Percentiles rank a stretch among this genome's conserved stretches.
These are phyloP conservation scores for Didymella glomerata DNA, from an alignment of 2,329 filamentous ascomycete species.

Conservation along the genomic window DNA sequence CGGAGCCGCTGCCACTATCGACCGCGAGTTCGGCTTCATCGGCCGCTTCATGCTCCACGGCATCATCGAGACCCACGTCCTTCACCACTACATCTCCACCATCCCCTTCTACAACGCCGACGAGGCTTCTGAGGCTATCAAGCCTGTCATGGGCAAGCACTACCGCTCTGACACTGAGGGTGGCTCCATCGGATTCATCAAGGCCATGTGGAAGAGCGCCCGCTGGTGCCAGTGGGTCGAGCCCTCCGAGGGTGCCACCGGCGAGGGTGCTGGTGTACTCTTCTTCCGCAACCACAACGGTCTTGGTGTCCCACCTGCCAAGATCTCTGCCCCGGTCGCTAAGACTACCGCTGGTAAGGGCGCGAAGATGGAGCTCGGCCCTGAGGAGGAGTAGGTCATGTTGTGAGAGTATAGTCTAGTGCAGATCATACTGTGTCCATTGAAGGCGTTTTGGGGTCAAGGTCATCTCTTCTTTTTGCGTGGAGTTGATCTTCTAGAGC, in stretches of 20 bases:
- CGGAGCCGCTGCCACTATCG: slow-evolving; percentile 93
- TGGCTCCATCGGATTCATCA: slow-evolving; percentile 81
- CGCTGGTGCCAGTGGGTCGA: slow-evolving; percentile 98
- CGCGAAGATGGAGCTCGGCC: slow-evolving; percentile 48
- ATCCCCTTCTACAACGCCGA: slow-evolving; percentile 98
- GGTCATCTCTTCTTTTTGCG: slow-evolving; percentile 22
- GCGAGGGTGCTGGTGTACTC: slow-evolving; percentile 81
- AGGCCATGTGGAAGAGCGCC: slow-evolving; percentile 79
- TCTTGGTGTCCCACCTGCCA: slow-evolving; percentile 69
- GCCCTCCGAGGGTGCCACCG: slow-evolving; percentile 81
- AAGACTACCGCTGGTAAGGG: slow-evolving; percentile 43
- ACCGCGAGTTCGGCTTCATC: slow-evolving; percentile 96
- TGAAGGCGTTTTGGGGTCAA: slow-evolving; percentile 34
- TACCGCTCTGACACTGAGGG: slow-evolving; percentile 84
- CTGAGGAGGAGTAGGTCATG: slow-evolving; percentile 41
- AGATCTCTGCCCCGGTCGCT: slow-evolving; percentile 47
- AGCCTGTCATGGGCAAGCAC: slow-evolving; percentile 92
- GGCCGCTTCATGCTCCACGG: slow-evolving; percentile 90
- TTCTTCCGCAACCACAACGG: slow-evolving; percentile 98
- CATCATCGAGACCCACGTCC: slow-evolving; percentile 96
- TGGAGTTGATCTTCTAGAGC: slow-evolving; percentile 27
- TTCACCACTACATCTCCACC: slow-evolving; percentile 95
- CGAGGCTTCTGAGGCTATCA: slow-evolving; percentile 93
- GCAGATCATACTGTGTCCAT: slow-evolving; percentile 24
- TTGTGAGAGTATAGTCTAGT: slow-evolving; percentile 32